Evolutionary conservation across 169 alveolate genomes (phyloP), one percentile per base, ranked within the genome.

Genomic region (Plasmodium sp.): DNA sequence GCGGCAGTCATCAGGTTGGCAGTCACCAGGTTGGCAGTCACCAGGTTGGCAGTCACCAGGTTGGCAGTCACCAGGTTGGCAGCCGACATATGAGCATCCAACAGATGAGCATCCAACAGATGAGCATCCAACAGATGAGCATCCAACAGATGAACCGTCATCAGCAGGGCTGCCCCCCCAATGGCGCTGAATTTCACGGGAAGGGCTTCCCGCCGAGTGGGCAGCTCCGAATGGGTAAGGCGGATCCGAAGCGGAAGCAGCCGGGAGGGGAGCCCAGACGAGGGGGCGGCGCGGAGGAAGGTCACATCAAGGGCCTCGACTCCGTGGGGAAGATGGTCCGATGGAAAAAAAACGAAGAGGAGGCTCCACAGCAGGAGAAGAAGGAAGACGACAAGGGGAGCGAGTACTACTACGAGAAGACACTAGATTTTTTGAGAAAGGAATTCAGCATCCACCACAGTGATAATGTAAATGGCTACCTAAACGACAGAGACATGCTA

Each of bases 391-490:
- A 75, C 33, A 77, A 85, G 62, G 79, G 45, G 18, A n/a, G 9
- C 81, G 86, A 85, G 39, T 85, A 85, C 62, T 85, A 85, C 80
- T 85, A 85, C 18, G 72, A 85, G 43, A 85, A 85, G 45, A 85
- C 93, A 14, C 3, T 74, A 2, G 80, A 85, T 16, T 85, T 85
- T 54, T 18, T 85, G 41, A 85, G 74, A 27, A 48, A 51, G 18
- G 93, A 85, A 85, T 85, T 85, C 62, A 4, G 39, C 41, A 33
- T 43, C 6, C 33, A 14, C 14, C 43, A 62, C 14, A 62, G 39
- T n/a, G 41, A 3, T 16, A 75, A 51, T 5, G 4, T 9, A 6
- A 18, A 62, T 16, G 18, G 9, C 27, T 62, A 5, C 56, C 18
- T 22, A 27, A 75, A 18, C 41, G 82, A 85, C 43, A 73, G 81